A percentile compares a stretch with the other conserved stretches of the same genome.
phyloP scores from a whole-genome alignment of 2,329 filamentous ascomycete genomes.

The Aspergillus novofumigatus region DNA sequence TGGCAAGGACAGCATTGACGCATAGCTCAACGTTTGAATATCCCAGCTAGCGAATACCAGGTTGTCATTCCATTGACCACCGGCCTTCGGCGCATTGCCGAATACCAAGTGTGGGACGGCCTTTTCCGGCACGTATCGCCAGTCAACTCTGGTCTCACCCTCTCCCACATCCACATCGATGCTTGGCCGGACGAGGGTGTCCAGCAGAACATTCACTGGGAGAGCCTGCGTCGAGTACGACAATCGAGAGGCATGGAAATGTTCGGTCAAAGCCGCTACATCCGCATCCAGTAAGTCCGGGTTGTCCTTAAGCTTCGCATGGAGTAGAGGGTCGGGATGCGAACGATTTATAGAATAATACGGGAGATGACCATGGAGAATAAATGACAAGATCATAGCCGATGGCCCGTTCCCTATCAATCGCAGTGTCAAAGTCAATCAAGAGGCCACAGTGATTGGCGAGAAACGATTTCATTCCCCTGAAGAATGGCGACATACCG shows the following conservation, averaged over 20 bases:
- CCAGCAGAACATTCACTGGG: conserved; percentile 57
- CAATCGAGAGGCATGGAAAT: conserved; percentile 54
- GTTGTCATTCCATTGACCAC: conserved; percentile 59
- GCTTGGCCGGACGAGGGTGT: conserved; percentile 56
- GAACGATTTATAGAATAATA: conserved; percentile 48
- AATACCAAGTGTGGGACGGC: conserved; percentile 53
- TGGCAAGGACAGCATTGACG: conserved; percentile 58
- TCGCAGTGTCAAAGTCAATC: conserved; percentile 6
- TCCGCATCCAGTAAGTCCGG: conserved; percentile 48
- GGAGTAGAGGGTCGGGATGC: conserved; percentile 55
- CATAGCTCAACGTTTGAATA: conserved; percentile 59
- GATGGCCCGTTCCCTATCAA: conserved; percentile 57
- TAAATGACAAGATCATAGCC: conserved; percentile 59
- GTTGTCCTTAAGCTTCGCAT: conserved; percentile 49
- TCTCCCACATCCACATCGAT: conserved; percentile 54
- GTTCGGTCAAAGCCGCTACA: conserved; percentile 49
- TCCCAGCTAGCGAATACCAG: conserved; percentile 50
- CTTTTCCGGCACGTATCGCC: conserved; percentile 49
- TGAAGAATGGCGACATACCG: conserved; percentile 32
- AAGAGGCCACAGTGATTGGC: conserved; percentile 7
- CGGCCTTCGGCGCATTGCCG: conserved; percentile 48
- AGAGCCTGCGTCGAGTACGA: conserved; percentile 60
- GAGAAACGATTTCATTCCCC: conserved; percentile 4
- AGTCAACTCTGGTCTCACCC: conserved; percentile 49
- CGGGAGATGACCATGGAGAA: conserved; percentile 58